Percentiles rank a stretch among this genome's conserved stretches.
phyloP scores from a whole-genome alignment of 257 asterid species.

The Phtheirospermum japonicum region DNA sequence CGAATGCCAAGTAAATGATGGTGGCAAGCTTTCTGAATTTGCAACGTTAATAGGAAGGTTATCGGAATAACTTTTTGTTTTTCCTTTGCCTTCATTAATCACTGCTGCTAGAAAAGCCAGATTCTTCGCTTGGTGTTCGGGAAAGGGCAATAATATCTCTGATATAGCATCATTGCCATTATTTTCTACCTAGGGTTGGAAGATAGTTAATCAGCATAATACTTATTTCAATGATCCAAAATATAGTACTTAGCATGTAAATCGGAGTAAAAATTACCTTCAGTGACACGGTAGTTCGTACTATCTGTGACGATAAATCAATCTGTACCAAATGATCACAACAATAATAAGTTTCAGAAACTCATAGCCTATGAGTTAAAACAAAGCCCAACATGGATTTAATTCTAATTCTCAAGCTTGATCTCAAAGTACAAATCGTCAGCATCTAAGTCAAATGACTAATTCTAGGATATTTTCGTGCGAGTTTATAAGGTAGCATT shows the following conservation, averaged over 20 bases:
- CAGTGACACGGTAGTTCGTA: slow-evolving; percentile 49
- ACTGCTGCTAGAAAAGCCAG: slow-evolving; percentile 56
- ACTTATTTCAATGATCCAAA: slow-evolving; percentile 6
- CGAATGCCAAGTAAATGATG: slow-evolving; percentile 65
- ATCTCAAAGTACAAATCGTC: slow-evolving; percentile 16
- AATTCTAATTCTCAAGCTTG: neutral
- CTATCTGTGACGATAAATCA: slow-evolving; percentile 80
- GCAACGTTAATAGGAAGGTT: slow-evolving; percentile 46
- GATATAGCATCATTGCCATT: slow-evolving; percentile 56
- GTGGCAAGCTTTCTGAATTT: slow-evolving; percentile 66
- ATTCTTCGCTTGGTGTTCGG: slow-evolving; percentile 60
- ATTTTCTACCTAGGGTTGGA: slow-evolving; percentile 58
- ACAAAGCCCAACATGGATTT: too few relatives aligned
- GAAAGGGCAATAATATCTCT: slow-evolving; percentile 63
- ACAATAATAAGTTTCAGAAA: neutral
- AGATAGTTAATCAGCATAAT: slow-evolving; percentile 19
- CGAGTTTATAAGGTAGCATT: neutral
- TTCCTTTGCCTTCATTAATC: slow-evolving; percentile 66
- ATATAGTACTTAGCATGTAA: slow-evolving; percentile 5
- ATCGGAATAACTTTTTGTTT: slow-evolving; percentile 50
- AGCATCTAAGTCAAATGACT: slow-evolving; percentile 4
- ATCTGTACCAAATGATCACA: slow-evolving; percentile 54
- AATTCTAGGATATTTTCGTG: neutral
- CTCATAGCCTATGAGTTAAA: neutral
- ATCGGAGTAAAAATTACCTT: slow-evolving; percentile 46